Percentiles rank a stretch among this genome's conserved stretches.
phyloP scores from a whole-genome alignment of 768 basidiomycete species.

The Rhodotorula graminis region DNA sequence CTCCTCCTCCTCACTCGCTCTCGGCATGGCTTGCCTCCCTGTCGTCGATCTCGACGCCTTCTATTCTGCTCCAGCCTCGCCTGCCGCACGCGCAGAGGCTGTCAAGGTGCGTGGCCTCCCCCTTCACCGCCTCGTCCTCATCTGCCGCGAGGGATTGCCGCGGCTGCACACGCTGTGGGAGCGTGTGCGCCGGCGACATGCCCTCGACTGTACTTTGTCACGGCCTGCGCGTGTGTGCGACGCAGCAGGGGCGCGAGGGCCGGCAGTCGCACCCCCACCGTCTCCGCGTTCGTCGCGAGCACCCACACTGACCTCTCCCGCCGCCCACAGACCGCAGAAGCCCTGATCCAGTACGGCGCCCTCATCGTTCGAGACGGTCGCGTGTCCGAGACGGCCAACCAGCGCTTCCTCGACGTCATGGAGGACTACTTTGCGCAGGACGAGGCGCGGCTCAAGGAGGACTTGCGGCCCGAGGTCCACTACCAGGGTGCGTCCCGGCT shows the following conservation, averaged over 20 bases:
- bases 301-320: not conserved
- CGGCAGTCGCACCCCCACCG: no score
- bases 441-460: slow-evolving; percentile 58
- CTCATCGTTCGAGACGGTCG: slow-evolving; percentile 79
- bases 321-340: slow-evolving; percentile 60
- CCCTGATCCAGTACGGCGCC: slow-evolving; percentile 77
- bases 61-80: slow-evolving; percentile 50
- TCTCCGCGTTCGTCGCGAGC: no score
- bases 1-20: not conserved
- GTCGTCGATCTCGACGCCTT: slow-evolving; percentile 74
- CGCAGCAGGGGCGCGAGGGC: no score
- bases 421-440: slow-evolving; percentile 90
- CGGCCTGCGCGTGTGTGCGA: no score
- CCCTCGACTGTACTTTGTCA: no score
- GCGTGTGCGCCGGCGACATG: no score
- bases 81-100: slow-evolving; percentile 65
- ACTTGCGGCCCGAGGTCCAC: slow-evolving; percentile 76
- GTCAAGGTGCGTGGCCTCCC: not conserved
- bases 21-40: slow-evolving; percentile 52
- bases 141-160: no score
- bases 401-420: slow-evolving; percentile 74
- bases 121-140: not conserved
- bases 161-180: no score
- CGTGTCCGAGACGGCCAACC: slow-evolving; percentile 75
- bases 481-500: slow-evolving; percentile 58